Evolutionary conservation across 2,329 filamentous ascomycete species (phyloP).

Genomic region (Fusarium napiforme): DNA sequence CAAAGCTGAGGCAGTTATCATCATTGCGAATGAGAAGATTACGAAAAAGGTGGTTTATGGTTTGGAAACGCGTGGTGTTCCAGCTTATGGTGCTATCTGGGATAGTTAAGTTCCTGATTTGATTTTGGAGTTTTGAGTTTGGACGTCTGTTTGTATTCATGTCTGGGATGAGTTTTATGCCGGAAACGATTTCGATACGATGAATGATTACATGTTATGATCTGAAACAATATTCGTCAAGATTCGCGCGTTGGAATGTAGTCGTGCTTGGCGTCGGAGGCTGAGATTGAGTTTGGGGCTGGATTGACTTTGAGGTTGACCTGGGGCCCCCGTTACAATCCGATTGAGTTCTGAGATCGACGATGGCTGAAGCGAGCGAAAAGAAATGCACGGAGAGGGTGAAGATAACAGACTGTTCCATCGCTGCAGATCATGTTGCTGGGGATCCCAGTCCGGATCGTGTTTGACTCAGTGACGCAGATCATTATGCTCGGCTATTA

Average conservation of each 20-base stretch:
- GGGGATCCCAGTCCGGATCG: neutral
- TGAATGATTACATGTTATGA: constrained; percentile 17
- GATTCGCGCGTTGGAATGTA: constrained; percentile 3
- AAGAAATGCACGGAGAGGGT: neutral
- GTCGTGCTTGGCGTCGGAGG: neutral
- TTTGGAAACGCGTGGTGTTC: constrained; percentile 72
- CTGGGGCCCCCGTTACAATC: neutral
- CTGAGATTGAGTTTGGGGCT: constrained; percentile 16
- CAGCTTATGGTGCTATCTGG: constrained; percentile 79
- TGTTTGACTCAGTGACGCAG: neutral
- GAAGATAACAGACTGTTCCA: neutral
- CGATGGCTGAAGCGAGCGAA: neutral
- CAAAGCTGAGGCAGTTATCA: constrained; percentile 74
- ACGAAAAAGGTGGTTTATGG: constrained; percentile 76
- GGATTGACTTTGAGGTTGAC: neutral
- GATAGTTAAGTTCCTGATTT: constrained; percentile 56
- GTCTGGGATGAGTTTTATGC: neutral
- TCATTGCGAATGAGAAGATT: constrained; percentile 76
- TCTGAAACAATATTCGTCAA: neutral
- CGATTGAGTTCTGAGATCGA: constrained; percentile 25
- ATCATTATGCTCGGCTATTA: neutral
- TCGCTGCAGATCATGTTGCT: neutral
- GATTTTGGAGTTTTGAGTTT: constrained; percentile 1
- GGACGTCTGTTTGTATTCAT: neutral
- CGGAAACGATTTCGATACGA: constrained; percentile 6